Evolutionary conservation across 129 eudicot species (phyloP), one percentile per base, ranked within the genome.

Genomic region (Flaveria brownii): DNA sequence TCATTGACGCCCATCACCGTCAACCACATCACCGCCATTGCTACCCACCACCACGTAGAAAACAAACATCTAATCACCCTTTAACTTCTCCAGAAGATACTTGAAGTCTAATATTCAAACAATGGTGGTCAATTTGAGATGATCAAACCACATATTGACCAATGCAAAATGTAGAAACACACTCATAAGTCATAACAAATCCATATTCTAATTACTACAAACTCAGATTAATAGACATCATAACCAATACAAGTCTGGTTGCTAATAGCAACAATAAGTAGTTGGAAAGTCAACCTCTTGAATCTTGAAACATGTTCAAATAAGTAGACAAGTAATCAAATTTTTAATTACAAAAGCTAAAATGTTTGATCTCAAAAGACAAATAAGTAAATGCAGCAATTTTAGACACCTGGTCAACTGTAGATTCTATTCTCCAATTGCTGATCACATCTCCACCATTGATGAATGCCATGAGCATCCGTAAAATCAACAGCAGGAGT

Each of bases 381-480:
- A 41, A 64, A 71, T 17, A 72, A 72, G 49, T 18, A 20, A 71
- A 39, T 47, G 28, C 61, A 15, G 12, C 4, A n/a, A 36, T 51
- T 73, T 39, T 25, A 54, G 33, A 64, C 59, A 57, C 70, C 59
- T 63, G 75, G 10, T 80, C 70, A 80, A 18, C 45, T 66, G 71
- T 91, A 84, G 55, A 50, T 59, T 43, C 83, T 82, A 16, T 83
- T 64, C 72, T 89, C 83, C 77, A 87, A 80, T 6, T 79, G 47
- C 62, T 85, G 84, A 78, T 85, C 94, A 39, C 78, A 67, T 47
- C 81, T 85, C 97, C 99, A 95, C 99, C 99, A 95, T 78, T 95
- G 99, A 56, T 81, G 93, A 73, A 95, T 84, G 15, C 92, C 99
- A 83, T 95, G 97, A 60, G 96, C 99, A 28, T 86, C 86, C 76